phyloP scores from a whole-genome alignment of 1,139 yeast genomes.

The Blastobotrys apis region DNA sequence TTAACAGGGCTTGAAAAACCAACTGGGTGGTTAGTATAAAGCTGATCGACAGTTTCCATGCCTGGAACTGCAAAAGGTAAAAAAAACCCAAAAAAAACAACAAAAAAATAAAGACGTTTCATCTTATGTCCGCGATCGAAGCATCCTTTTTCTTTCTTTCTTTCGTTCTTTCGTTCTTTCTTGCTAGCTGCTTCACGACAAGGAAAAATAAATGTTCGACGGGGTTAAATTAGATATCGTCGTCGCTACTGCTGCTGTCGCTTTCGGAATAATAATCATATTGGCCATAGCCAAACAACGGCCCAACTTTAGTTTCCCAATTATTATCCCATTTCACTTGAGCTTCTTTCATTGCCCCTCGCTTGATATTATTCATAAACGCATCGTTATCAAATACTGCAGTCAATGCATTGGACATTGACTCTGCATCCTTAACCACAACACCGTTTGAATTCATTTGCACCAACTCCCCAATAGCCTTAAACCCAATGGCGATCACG shows the following conservation, averaged over 20 bases:
- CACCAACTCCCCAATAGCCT: constrained; percentile 46
- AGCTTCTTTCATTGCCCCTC: constrained; percentile 72
- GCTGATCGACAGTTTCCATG: too few relatives aligned
- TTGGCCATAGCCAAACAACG: constrained; percentile 28
- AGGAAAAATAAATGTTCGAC: too few relatives aligned
- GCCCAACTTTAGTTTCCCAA: constrained; percentile 52
- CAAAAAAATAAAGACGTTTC: too few relatives aligned
- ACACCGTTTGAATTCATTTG: constrained; percentile 45
- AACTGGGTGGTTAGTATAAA: too few relatives aligned
- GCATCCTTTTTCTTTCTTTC: background rate
- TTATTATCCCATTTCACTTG: constrained; percentile 66
- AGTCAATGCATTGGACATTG: constrained; percentile 49
- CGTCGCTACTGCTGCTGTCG: background rate
- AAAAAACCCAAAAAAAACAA: too few relatives aligned
- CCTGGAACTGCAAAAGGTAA: too few relatives aligned
- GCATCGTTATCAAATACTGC: constrained; percentile 44
- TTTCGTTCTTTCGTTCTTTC: background rate
- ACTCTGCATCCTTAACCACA: constrained; percentile 42
- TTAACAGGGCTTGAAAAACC: too few relatives aligned
- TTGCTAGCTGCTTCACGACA: background rate
- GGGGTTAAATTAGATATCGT: too few relatives aligned
- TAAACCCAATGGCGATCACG: constrained; percentile 70
- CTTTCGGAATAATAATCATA: constrained; percentile 3
- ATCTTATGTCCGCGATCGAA: too few relatives aligned
- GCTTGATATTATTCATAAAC: constrained; percentile 41